phyloP scores from a whole-genome alignment of 257 asterid genomes.

The Leonotis leonurus region DNA sequence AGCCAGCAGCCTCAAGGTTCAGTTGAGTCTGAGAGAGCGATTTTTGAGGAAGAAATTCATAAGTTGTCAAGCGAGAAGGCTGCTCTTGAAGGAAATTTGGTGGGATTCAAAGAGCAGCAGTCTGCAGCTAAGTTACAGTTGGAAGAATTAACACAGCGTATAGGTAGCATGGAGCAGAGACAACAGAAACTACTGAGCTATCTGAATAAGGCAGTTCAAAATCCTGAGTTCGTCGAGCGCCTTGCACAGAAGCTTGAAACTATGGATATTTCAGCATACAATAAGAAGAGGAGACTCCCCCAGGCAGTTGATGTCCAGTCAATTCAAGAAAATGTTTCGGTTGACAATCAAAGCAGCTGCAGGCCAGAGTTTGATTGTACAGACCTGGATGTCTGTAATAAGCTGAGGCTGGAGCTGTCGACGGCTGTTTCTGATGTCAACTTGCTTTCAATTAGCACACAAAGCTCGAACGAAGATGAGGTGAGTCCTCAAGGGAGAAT shows the following conservation, averaged over 20 bases:
- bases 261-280: constrained; percentile 72
- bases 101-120: constrained; percentile 46
- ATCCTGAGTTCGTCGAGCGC: constrained; percentile 58
- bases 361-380: constrained; percentile 41
- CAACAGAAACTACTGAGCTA: constrained; percentile 55
- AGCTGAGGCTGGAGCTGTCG: constrained; percentile 74
- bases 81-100: constrained; percentile 47
- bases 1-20: constrained; percentile 79
- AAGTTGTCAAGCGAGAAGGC: constrained; percentile 67
- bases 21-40: constrained; percentile 70
- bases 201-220: constrained; percentile 53
- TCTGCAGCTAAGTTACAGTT: constrained; percentile 56
- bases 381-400: constrained; percentile 49
- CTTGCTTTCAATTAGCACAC: constrained; percentile 68
- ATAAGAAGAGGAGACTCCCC: constrained; percentile 82
- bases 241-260: constrained; percentile 71
- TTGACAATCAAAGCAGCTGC: constrained; percentile 47
- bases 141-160: constrained; percentile 49
- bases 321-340: constrained; percentile 36
- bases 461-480: constrained; percentile 74
- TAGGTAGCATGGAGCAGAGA: constrained; percentile 58
- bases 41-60: constrained; percentile 83
- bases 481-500: constrained; percentile 42
- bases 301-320: constrained; percentile 38
- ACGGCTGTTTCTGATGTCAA: constrained; percentile 68